Evolutionary conservation across 1,284 basidiomycete genomes (phyloP).

Genomic region (Ceratobasidium sp.): DNA sequence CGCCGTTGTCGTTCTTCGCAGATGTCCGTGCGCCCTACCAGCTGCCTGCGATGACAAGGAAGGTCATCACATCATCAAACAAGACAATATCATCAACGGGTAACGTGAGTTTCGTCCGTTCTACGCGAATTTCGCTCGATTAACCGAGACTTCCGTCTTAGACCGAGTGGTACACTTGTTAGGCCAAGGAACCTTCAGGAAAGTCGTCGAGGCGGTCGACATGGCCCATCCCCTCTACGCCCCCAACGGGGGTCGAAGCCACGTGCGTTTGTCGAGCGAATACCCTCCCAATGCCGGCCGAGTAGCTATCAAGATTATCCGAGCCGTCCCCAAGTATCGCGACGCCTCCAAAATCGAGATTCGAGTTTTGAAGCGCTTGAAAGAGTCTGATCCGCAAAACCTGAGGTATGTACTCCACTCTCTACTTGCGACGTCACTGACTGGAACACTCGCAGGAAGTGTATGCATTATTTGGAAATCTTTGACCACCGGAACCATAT

Average conservation of each 20-base stretch:
- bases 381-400: slow-evolving; percentile 91
- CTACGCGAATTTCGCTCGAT: not conserved
- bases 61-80: slow-evolving; percentile 93
- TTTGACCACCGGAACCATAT: slow-evolving; percentile 99
- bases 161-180: slow-evolving; percentile 92
- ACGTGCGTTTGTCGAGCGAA: slow-evolving; percentile 32
- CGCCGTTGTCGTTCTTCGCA: slow-evolving; percentile 48
- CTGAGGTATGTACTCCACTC: slow-evolving; percentile 75
- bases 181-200: slow-evolving; percentile 99
- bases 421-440: slow-evolving; percentile 49
- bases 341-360: slow-evolving; percentile 99
- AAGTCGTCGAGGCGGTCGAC: slow-evolving; percentile 96
- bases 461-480: slow-evolving; percentile 94
- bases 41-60: slow-evolving; percentile 88
- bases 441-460: slow-evolving; percentile 77
- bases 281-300: slow-evolving; percentile 60
- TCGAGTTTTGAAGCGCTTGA: slow-evolving; percentile 92
- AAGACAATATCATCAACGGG: slow-evolving; percentile 87
- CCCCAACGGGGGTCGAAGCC: slow-evolving; percentile 47
- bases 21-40: slow-evolving; percentile 56
- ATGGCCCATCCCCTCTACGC: slow-evolving; percentile 65
- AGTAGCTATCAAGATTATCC: slow-evolving; percentile 99
- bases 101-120: slow-evolving; percentile 72
- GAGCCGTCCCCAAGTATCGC: slow-evolving; percentile 95
- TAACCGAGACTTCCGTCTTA: slow-evolving; percentile 55